Conservation (phyloP, 345 rosid species). For the Linum tenue region DNA sequence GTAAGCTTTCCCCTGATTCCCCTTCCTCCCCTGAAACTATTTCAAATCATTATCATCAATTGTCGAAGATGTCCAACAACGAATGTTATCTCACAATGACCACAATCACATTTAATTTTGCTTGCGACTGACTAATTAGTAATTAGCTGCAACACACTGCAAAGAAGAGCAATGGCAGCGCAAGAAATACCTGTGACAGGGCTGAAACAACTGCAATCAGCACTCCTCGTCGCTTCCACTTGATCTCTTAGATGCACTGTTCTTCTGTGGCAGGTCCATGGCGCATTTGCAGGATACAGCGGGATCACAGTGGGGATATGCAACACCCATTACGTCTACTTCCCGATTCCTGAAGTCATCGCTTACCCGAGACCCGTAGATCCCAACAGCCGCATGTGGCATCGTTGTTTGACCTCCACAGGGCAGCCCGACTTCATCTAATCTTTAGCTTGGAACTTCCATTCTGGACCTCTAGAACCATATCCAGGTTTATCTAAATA, state of each 20-base stretch:
- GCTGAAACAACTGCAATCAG: background rate
- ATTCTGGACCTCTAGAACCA: background rate
- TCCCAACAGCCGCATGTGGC: slow-evolving; percentile 98
- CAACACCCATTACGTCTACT: slow-evolving; percentile 92
- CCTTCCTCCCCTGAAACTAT: background rate
- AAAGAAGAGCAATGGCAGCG: too few relatives aligned
- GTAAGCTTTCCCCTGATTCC: slow-evolving; percentile 59
- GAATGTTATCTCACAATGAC: too few relatives aligned
- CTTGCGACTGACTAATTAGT: too few relatives aligned
- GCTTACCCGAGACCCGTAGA: slow-evolving; percentile 77
- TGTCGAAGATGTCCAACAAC: background rate
- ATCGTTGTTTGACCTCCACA: slow-evolving; percentile 92
- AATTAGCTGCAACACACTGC: too few relatives aligned
- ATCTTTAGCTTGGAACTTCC: background rate
- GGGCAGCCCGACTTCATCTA: slow-evolving; percentile 89
- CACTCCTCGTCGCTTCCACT: background rate
- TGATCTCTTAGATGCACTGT: background rate
- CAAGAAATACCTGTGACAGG: too few relatives aligned
- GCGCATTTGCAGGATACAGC: slow-evolving; percentile 94
- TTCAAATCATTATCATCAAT: background rate
- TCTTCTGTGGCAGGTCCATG: slow-evolving; percentile 60
- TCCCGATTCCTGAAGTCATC: slow-evolving; percentile 91
- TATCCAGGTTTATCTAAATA: background rate
- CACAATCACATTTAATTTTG: too few relatives aligned
- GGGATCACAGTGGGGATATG: slow-evolving; percentile 90